Percentiles rank a stretch among this genome's conserved stretches.
phyloP scores from a whole-genome alignment of 2,329 filamentous ascomycete genomes.

The Colletotrichum euphorbiae region DNA sequence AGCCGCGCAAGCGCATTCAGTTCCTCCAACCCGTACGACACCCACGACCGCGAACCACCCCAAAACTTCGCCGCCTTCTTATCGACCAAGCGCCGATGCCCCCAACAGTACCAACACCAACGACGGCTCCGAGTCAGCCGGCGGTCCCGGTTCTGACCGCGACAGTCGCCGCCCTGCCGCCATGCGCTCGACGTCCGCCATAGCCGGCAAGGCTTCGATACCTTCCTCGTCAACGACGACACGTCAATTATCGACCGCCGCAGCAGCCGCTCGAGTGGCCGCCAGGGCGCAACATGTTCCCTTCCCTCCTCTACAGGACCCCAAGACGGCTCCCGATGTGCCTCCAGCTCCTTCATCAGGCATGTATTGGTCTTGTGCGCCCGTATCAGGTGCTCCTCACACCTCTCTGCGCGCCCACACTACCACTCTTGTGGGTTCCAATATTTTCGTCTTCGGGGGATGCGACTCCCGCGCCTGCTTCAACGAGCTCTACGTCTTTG shows the following conservation, averaged over 20 bases:
- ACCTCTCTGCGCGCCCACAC: slow-evolving; percentile 74
- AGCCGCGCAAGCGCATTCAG: slow-evolving; percentile 49
- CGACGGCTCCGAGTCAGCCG: slow-evolving; percentile 44
- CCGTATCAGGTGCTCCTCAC: slow-evolving; percentile 71
- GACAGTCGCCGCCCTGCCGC: slow-evolving; percentile 55
- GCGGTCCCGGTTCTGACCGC: slow-evolving; percentile 43
- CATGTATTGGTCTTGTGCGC: slow-evolving; percentile 79
- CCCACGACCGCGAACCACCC: slow-evolving; percentile 40
- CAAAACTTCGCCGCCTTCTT: slow-evolving; percentile 38
- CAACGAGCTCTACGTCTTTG: slow-evolving; percentile 76
- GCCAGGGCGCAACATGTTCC: slow-evolving; percentile 57
- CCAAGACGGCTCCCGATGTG: slow-evolving; percentile 68
- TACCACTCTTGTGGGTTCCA: slow-evolving; percentile 73
- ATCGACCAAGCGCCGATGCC: slow-evolving; percentile 40
- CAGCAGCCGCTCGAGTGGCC: slow-evolving; percentile 41
- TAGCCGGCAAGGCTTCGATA: slow-evolving; percentile 49
- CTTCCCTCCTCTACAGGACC: slow-evolving; percentile 69
- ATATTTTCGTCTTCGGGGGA: slow-evolving; percentile 76
- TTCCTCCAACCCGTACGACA: slow-evolving; percentile 42
- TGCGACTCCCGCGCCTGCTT: slow-evolving; percentile 76
- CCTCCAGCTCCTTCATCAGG: slow-evolving; percentile 73
- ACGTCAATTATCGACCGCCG: slow-evolving; percentile 23
- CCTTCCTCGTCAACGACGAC: slow-evolving; percentile 31
- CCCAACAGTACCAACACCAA: slow-evolving; percentile 32
- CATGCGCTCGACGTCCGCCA: slow-evolving; percentile 66